phyloP scores from a whole-genome alignment of 441 rosid genomes.

The Jatropha podagrica region DNA sequence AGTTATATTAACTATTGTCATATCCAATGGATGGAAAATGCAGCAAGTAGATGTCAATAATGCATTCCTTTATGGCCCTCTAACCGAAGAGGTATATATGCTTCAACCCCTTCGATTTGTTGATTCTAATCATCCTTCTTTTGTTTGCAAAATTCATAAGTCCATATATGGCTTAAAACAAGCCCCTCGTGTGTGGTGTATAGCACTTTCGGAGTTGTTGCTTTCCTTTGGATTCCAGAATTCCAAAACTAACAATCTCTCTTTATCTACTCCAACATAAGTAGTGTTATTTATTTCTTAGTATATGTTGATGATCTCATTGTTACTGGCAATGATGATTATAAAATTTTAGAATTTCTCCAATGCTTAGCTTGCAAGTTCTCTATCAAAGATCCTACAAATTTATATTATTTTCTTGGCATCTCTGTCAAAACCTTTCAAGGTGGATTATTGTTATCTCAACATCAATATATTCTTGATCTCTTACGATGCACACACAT shows the following conservation, averaged over 20 bases:
- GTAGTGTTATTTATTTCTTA: neutral
- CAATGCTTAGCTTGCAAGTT: neutral
- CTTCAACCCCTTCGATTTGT: neutral
- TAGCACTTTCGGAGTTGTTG: neutral
- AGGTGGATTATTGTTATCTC: too few species aligned
- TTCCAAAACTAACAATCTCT: neutral
- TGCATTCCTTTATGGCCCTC: neutral
- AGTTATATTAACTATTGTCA: neutral
- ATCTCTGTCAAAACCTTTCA: neutral
- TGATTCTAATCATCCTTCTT: neutral
- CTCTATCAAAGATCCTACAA: neutral
- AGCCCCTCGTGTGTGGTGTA: neutral
- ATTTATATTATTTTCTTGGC: neutral
- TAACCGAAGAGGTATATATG: neutral
- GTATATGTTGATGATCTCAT: neutral
- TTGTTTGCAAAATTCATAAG: neutral
- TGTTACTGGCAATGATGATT: neutral
- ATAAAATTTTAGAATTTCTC: neutral
- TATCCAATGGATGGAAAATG: neutral
- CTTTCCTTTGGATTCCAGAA: neutral
- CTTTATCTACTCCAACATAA: neutral
- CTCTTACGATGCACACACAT: too few species aligned
- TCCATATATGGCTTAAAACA: neutral
- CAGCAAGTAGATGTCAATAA: neutral
- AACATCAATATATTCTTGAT: too few species aligned